Conservation (phyloP, 2,329 filamentous ascomycete species). For the Camillea tinctor region DNA sequence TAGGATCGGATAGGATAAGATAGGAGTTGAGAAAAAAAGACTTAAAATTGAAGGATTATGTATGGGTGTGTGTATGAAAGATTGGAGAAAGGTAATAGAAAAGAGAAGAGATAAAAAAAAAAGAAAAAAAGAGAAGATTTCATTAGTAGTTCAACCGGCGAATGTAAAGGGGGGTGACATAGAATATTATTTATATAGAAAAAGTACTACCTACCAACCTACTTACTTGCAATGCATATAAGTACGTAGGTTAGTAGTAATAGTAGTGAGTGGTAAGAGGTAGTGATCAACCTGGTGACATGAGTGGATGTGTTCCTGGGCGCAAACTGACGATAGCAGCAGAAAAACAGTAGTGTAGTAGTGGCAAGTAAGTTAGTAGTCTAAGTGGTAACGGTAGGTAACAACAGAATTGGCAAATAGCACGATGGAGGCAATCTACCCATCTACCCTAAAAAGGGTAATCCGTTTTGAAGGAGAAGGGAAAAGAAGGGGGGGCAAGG, state of each 20-base stretch:
- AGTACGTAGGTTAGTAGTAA: no score
- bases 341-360: no score
- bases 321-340: background rate
- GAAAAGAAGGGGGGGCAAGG: constrained; percentile 6
- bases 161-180: constrained; percentile 6
- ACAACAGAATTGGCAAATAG: constrained; percentile 8
- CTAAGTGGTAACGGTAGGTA: constrained; percentile 4
- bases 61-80: no score
- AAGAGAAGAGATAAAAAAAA: background rate
- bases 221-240: no score
- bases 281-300: constrained; percentile 8
- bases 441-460: constrained; percentile 24
- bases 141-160: background rate
- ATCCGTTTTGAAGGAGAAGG: constrained; percentile 19
- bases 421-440: constrained; percentile 25
- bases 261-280: background rate
- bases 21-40: background rate
- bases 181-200: constrained; percentile 20
- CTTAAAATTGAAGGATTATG: background rate
- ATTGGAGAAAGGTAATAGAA: background rate
- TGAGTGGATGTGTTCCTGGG: constrained; percentile 18
- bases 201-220: background rate
- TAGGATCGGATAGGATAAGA: background rate
- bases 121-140: background rate
- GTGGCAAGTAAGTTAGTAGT: no score